A percentile compares a stretch with the other conserved stretches of the same genome.
Evolutionary conservation across 1,139 yeast genomes (phyloP).

Genomic region (Pichia sp.): DNA sequence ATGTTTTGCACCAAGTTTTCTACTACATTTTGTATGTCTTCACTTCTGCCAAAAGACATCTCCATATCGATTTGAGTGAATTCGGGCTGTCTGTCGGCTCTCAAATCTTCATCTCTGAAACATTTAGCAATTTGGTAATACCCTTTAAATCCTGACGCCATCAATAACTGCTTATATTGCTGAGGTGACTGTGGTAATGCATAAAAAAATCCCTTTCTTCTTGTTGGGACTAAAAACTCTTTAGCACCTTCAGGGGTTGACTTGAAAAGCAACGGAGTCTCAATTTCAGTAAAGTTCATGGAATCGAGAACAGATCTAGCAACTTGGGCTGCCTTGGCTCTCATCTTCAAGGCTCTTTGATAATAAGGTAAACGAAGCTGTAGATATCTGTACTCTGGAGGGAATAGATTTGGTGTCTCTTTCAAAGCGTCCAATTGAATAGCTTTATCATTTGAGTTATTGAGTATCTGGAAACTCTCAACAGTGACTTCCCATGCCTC

Average conservation of each 20-base stretch:
- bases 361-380: constrained; percentile 61
- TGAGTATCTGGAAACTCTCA: constrained; percentile 46
- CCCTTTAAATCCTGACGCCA: constrained; percentile 85
- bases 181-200: constrained; percentile 98
- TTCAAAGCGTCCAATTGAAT: constrained; percentile 62
- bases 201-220: constrained; percentile 55
- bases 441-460: constrained; percentile 54
- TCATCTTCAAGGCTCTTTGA: constrained; percentile 50
- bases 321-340: constrained; percentile 54
- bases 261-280: constrained; percentile 87
- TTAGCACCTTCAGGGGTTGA: constrained; percentile 98
- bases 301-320: constrained; percentile 47
- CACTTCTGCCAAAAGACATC: constrained; percentile 71
- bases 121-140: constrained; percentile 92
- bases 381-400: constrained; percentile 72
- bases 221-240: constrained; percentile 89
- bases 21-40: constrained; percentile 61
- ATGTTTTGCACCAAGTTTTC: constrained; percentile 48
- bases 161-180: constrained; percentile 86
- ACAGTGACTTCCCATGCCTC: constrained; percentile 51
- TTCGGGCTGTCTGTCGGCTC: constrained; percentile 96
- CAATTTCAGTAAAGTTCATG: constrained; percentile 65
- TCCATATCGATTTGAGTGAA: constrained; percentile 94
- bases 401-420: constrained; percentile 43
- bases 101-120: constrained; percentile 89